phyloP scores from a whole-genome alignment of 2,329 filamentous ascomycete species.

The Alternaria ethzedia region DNA sequence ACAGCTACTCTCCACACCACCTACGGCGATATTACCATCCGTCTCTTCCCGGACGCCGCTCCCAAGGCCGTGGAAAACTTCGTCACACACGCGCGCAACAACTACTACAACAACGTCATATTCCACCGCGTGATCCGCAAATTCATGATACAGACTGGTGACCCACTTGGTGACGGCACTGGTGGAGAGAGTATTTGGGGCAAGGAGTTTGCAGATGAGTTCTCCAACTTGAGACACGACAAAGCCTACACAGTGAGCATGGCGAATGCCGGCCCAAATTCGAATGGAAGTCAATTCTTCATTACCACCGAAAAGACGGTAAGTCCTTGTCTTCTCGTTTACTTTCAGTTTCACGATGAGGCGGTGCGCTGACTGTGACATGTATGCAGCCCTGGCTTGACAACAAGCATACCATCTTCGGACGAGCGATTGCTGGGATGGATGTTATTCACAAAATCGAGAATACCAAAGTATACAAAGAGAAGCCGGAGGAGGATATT shows the following conservation, averaged over 20 bases:
- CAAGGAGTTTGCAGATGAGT: constrained; percentile 91
- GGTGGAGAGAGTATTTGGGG: constrained; percentile 94
- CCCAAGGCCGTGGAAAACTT: constrained; percentile 98
- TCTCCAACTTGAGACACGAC: constrained; percentile 88
- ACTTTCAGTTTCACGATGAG: not conserved
- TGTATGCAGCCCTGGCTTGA: constrained; percentile 81
- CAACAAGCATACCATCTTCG: constrained; percentile 95
- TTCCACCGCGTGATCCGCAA: constrained; percentile 97
- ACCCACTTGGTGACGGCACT: constrained; percentile 86
- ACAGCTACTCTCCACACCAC: constrained; percentile 89
- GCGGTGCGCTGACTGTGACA: constrained; percentile 28
- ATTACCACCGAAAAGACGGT: constrained; percentile 96
- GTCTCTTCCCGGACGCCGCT: constrained; percentile 89
- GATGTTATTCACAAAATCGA: constrained; percentile 98
- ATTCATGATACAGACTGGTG: constrained; percentile 95
- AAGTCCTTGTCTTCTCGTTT: constrained; percentile 47
- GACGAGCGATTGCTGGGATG: constrained; percentile 84
- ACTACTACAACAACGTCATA: constrained; percentile 97
- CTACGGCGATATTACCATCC: constrained; percentile 90
- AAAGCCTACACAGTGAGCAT: constrained; percentile 96
- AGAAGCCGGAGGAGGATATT: constrained; percentile 96
- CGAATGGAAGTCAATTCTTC: constrained; percentile 97
- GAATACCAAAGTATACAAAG: constrained; percentile 82
- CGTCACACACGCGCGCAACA: constrained; percentile 83
- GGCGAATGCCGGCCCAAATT: constrained; percentile 95